Evolutionary conservation across 2,329 filamentous ascomycete species (phyloP).

Genomic region (Cytospora piceicola): DNA sequence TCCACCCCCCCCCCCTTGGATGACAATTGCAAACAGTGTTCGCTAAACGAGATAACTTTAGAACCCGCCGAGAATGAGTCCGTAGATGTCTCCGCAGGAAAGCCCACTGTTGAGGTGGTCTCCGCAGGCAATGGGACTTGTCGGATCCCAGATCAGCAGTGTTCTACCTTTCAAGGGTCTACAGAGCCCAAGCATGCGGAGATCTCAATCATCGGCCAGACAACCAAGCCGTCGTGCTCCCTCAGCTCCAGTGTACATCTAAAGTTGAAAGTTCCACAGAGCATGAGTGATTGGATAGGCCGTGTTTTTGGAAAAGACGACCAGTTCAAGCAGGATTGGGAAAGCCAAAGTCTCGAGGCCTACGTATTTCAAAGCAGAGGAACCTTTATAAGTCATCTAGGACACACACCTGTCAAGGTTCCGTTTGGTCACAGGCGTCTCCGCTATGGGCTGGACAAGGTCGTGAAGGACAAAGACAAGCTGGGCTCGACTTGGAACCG

Average conservation of each 20-base stretch:
- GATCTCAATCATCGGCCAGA: neutral
- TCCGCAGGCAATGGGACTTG: too few species aligned
- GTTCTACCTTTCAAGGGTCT: neutral
- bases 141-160: too few species aligned
- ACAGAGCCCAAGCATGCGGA: neutral
- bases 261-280: neutral
- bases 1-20: too few species aligned
- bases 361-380: neutral
- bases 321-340: slow-evolving; percentile 20
- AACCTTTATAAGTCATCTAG: too few species aligned
- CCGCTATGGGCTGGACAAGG: slow-evolving; percentile 14
- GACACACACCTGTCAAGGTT: neutral
- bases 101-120: too few species aligned
- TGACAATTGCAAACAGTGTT: too few species aligned
- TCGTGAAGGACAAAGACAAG: slow-evolving; percentile 7
- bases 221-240: neutral
- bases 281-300: slow-evolving; percentile 18
- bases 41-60: too few species aligned
- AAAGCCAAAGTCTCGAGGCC: slow-evolving; percentile 6
- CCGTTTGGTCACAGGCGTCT: slow-evolving; percentile 27
- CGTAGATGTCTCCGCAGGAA: too few species aligned
- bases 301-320: slow-evolving; percentile 18
- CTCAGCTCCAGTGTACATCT: neutral
- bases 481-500: slow-evolving; percentile 7
- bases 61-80: too few species aligned